Conservation (phyloP, 176 grass and related monocot species). For the Phragmites australis region DNA sequence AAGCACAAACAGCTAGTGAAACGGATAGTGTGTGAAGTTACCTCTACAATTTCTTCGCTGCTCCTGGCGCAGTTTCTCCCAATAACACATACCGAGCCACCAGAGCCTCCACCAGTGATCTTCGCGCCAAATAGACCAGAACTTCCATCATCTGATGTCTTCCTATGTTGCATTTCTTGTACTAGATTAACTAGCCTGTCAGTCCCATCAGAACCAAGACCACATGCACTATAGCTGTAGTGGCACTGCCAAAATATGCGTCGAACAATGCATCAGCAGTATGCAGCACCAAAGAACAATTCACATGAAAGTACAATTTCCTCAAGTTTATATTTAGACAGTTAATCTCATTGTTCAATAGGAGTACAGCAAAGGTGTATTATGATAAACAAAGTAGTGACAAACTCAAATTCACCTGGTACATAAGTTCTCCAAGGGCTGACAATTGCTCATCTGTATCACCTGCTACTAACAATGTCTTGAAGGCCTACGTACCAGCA, state of each 20-base stretch:
- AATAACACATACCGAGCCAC: conserved; percentile 62
- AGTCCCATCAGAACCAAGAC: conserved; percentile 82
- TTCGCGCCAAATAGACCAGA: conserved; percentile 66
- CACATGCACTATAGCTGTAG: conserved; percentile 88
- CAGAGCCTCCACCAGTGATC: conserved; percentile 75
- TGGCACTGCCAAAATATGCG: conserved; percentile 63
- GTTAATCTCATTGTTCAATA: neutral
- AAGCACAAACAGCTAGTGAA: neutral
- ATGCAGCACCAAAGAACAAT: neutral
- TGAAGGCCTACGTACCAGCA: conserved; percentile 51
- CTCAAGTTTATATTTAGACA: neutral
- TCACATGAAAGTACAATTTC: neutral
- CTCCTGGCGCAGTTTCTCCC: conserved; percentile 68
- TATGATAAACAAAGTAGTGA: neutral
- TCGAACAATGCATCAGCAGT: neutral
- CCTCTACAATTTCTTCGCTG: conserved; percentile 68
- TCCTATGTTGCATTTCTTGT: conserved; percentile 71
- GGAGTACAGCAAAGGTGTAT: neutral
- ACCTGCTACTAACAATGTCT: conserved; percentile 67
- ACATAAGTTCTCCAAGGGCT: conserved; percentile 93
- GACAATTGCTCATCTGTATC: conserved; percentile 83
- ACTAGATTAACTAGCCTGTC: conserved; percentile 69
- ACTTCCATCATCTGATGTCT: conserved; percentile 2
- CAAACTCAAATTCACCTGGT: conserved; percentile 66
- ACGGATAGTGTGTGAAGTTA: neutral